phyloP scores from a whole-genome alignment of 2,329 filamentous ascomycete species.

The Sordariomycetes sp. region DNA sequence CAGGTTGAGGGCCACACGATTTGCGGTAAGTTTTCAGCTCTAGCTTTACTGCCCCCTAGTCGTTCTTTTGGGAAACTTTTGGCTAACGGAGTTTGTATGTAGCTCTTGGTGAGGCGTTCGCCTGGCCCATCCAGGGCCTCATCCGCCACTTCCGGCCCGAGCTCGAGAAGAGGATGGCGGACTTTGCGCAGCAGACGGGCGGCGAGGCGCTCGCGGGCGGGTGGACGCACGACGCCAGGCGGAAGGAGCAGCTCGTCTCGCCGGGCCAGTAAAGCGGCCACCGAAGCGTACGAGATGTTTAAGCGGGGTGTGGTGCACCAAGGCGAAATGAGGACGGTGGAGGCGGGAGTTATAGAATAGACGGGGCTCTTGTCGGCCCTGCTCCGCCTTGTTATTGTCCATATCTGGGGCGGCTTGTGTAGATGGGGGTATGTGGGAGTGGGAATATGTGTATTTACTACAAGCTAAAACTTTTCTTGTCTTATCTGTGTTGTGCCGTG shows the following conservation, averaged over 20 bases:
- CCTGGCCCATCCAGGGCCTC: slow-evolving; percentile 95
- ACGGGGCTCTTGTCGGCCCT: neutral
- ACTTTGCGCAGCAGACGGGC: slow-evolving; percentile 63
- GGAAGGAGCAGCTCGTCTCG: slow-evolving; percentile 74
- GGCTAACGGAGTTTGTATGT: slow-evolving; percentile 17
- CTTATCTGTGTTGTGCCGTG: neutral
- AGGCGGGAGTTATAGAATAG: neutral
- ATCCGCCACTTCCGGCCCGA: slow-evolving; percentile 98
- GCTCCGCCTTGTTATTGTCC: neutral
- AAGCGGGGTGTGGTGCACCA: neutral
- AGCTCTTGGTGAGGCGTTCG: slow-evolving; percentile 93
- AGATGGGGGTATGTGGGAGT: neutral
- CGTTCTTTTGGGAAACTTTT: too few species aligned
- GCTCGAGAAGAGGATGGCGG: slow-evolving; percentile 80
- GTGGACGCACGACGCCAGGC: slow-evolving; percentile 65
- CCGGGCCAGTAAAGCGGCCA: slow-evolving; percentile 66
- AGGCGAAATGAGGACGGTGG: neutral
- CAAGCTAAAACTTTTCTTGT: neutral
- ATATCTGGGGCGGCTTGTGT: neutral
- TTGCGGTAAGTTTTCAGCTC: slow-evolving; percentile 54
- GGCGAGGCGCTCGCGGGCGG: slow-evolving; percentile 75
- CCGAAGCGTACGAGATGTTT: neutral
- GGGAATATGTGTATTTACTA: neutral
- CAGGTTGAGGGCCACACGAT: slow-evolving; percentile 99
- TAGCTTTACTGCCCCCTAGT: too few species aligned